Base-by-base conservation (phyloP, 2,329 filamentous ascomycete genomes). In the Talaromyces verruculosus region DNA sequence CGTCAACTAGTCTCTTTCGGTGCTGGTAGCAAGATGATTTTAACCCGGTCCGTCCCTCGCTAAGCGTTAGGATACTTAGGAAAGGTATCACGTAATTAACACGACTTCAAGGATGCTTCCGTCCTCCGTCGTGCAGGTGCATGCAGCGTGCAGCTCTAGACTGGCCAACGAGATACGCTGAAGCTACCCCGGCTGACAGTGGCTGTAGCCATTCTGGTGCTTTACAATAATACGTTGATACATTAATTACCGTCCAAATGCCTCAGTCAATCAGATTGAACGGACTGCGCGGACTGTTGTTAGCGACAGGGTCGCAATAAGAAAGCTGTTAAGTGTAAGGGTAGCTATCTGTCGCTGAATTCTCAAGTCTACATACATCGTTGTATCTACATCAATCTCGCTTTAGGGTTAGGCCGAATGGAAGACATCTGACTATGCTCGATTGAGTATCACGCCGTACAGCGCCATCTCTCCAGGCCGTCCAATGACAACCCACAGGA, bases 51-150 rank as follows among this genome's bases (percentile, higher is more conserved):
- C 22, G 49, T 22, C n/a, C 53, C 53, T 57, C 33, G 30, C 53
- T 39, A 25, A 39, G n/a, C 5, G 2, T 15, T 4, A 25, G 22
- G 45, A 35, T 11, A 11, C 8, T 11, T 15, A 49, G 53, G 33
- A 39, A 19, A 5, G 17, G 39, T 45, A 30, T 41, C 57, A 25
- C 55, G 28, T 22, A 43, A 35, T 25, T 30, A 28, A 43, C 39
- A 17, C 22, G 57, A 51, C 22, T 62, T 62, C 60, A 22, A 51
- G 45, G 57, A 45, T 57, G 39, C 45, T 62, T 64, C 49, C 60
- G 51, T 47, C 37, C 35, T 63, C 53, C 66, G 63, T 68, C 65
- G 67, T 70, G 61, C 61, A 45, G 61, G 35, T 22, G 57, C 37
- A 59, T 63, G 49, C 61, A 63, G 35, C 4, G 30, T 57, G 61